Conservation (phyloP, 441 rosid genomes). For the Populus hybrid region DNA sequence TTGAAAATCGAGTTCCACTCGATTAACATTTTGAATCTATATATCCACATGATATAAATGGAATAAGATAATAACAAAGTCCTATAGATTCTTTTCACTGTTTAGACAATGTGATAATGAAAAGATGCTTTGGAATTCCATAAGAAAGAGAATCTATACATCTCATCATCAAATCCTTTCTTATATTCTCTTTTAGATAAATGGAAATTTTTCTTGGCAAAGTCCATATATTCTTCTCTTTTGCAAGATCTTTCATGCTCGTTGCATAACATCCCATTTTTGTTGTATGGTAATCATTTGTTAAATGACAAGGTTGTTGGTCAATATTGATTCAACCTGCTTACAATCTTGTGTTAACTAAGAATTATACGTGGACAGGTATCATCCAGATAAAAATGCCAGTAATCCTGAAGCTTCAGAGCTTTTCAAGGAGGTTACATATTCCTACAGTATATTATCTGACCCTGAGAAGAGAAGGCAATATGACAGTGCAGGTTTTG, state of each 20-base stretch:
- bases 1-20: neutral
- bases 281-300: neutral
- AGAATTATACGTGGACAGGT: slow-evolving; percentile 43
- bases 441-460: slow-evolving; percentile 90
- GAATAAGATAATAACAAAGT: neutral
- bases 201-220: neutral
- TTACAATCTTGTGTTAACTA: slow-evolving; percentile 3
- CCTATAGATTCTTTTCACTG: neutral
- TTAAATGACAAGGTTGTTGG: neutral
- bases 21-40: neutral
- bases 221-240: too few relatives aligned
- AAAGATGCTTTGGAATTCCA: too few relatives aligned
- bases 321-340: neutral
- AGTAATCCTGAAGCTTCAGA: slow-evolving; percentile 96
- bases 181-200: neutral
- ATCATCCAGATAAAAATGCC: slow-evolving; percentile 33
- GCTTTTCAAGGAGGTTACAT: slow-evolving; percentile 92
- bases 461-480: slow-evolving; percentile 98
- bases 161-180: neutral
- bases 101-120: too few relatives aligned
- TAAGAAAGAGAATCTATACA: too few relatives aligned
- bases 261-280: neutral
- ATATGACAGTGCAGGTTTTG: slow-evolving; percentile 91
- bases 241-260: too few relatives aligned
- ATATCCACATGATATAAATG: too few relatives aligned